Evolutionary conservation across 208 protist species (phyloP).

Genomic region (Leptomonas pyrrhocoris): DNA sequence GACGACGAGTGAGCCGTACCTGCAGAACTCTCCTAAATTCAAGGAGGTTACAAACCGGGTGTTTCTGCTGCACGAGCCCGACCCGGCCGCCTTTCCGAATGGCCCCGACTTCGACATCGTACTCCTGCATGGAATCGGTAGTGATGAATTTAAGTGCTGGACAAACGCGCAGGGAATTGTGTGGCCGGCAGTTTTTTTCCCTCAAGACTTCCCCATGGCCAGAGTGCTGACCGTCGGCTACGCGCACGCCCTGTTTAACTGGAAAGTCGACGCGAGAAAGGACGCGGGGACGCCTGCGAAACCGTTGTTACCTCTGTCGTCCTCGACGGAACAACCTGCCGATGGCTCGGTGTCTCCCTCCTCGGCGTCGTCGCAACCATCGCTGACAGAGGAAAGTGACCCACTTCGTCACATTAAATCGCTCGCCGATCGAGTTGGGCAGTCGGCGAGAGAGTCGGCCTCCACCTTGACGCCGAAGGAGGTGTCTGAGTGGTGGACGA

Average conservation of each 20-base stretch:
- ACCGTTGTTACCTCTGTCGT: neutral
- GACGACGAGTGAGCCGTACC: constrained; percentile 22
- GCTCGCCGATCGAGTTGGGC: constrained; percentile 7
- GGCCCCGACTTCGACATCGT: constrained; percentile 61
- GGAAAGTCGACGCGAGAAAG: constrained; percentile 25
- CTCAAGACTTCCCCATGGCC: constrained; percentile 70
- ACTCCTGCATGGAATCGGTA: constrained; percentile 73
- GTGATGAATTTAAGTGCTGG: constrained; percentile 74
- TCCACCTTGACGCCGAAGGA: constrained; percentile 5
- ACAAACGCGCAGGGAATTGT: constrained; percentile 52
- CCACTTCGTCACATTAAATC: neutral
- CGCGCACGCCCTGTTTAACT: constrained; percentile 66
- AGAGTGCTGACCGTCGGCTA: constrained; percentile 64
- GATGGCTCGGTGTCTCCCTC: neutral
- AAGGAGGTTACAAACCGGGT: constrained; percentile 37
- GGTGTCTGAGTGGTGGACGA: constrained; percentile 3
- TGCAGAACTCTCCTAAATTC: constrained; percentile 31
- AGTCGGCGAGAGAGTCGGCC: constrained; percentile 6
- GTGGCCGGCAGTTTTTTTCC: constrained; percentile 67
- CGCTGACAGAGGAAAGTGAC: neutral
- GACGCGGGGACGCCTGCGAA: constrained; percentile 6
- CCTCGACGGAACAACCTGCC: neutral
- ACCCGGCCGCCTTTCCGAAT: neutral
- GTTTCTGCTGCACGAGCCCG: constrained; percentile 38
- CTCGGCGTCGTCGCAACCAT: too few relatives aligned